Evolutionary conservation across 2,329 filamentous ascomycete genomes (phyloP), one percentile per base, ranked within the genome.

Genomic region (Trichophyton schoenleinii): DNA sequence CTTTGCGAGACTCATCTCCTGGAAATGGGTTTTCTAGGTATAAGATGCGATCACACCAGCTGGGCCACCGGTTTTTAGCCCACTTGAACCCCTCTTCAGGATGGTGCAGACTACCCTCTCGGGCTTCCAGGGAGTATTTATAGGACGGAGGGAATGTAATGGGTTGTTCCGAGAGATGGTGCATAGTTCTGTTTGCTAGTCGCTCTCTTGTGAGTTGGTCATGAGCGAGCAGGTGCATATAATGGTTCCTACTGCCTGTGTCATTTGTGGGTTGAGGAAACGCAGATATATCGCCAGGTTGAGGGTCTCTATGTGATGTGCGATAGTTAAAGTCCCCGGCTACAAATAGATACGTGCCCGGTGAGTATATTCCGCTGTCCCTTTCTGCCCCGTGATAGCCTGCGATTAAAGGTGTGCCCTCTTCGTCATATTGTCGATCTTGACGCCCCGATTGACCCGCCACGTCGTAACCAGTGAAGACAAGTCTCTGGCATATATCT

Each of bases 261-360:
- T 76, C 62, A 69, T 81, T 71, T 74, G 81, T 68, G 70, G 80
- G 77, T 72, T 86, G 73, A 67, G 94, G 82, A 81, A 90, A 88
- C 3, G 72, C 73, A 4, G 75, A 58, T 68, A 78, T 70, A 58
- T 88, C 85, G 1, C 79, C 74, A 0, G 81, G 77, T 0, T 79
- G 76, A 0, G 91, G 91, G 0, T 81, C 77, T 0, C 79, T 80
- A 64, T 85, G 81, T 6, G 86, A 84, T 18, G 92, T 95, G 66
- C 94, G 87, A 75, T 99, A 99, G 78, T 99, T 99, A 63, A 99
- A 81, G 72, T 99, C 94, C 25, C 94, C 94, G 0, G 87, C 87
- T 55, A 97, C 79, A 71, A 97, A 95, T 0, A 96, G 78, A 71
- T 95, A 85, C 2, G 85, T 85, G 2, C 80, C 81, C 0, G 89